Base-by-base conservation (phyloP, 2,329 filamentous ascomycete species). In the Claviceps sp. region DNA sequence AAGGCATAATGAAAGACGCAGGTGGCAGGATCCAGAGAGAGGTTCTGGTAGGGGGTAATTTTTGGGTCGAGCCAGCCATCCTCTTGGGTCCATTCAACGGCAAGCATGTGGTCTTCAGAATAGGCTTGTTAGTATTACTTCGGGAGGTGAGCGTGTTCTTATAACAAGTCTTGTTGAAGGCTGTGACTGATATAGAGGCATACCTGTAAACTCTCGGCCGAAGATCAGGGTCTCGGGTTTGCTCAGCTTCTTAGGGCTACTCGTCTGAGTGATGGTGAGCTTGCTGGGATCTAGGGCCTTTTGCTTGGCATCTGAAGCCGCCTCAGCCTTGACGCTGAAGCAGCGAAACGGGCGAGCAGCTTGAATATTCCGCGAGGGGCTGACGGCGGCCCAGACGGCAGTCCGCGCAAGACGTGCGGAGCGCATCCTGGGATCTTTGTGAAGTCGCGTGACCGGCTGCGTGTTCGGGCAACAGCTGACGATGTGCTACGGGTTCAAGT, bases 1-100 rank as follows among this genome's bases (percentile, higher is more conserved):
- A 97, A 97, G 48, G 89, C 93, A 71, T 98, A 98, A 78, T 98
- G 93, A 72, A 98, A 91, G 56, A 97, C 93, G 72, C 90, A 97
- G 37, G 89, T 93, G 44, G 93, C 89, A 26, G 93, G 93, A 69
- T 97, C 93, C 62, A 98, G 85, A 46, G 87, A 91, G 61, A 98
- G 87, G 72, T 96, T 96, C 71, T 96, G 89, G 76, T 97, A 97
- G 20, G 93, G 93, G 18, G 80, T 83, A 65, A 98, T 97, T 58
- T 81, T 77, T 53, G 91, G 88, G 14, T 82, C 71, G 43, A 85
- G 72, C 93, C 93, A 96, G 67, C 90, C 93, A 58, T 87, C 75
- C 48, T 79, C 73, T 54, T 89, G 81, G 52, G 86, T 91, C 93
- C 93, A 98, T 75, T 96, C 89, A 60, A 95, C 78, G 54, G 85